Percentiles rank a stretch among this genome's conserved stretches.
Conservation (phyloP, 2,329 filamentous ascomycete species). For the Phoma sp. region DNA sequence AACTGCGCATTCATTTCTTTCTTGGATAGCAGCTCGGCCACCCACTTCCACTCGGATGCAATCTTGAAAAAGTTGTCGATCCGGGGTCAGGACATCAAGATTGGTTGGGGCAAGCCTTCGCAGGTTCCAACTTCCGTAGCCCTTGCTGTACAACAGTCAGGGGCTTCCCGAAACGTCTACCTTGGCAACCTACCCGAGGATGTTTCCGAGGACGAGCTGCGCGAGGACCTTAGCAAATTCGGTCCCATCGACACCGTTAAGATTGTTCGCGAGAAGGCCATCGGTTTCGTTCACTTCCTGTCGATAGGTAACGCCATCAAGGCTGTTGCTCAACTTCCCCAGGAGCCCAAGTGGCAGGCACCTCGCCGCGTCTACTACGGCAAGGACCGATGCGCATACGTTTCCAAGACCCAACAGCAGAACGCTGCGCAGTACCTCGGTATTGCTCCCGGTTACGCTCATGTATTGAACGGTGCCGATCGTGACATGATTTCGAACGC, state of each 20-base stretch:
- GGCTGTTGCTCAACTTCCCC: slow-evolving; percentile 92
- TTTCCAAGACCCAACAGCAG: slow-evolving; percentile 99
- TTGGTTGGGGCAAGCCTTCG: slow-evolving; percentile 98
- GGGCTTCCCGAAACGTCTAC: slow-evolving; percentile 96
- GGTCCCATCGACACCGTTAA: slow-evolving; percentile 97
- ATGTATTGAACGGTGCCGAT: slow-evolving; percentile 94
- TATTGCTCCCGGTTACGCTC: slow-evolving; percentile 94
- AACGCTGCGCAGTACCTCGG: slow-evolving; percentile 98
- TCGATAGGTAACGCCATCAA: slow-evolving; percentile 99
- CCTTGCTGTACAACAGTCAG: slow-evolving; percentile 96
- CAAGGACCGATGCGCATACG: slow-evolving; percentile 97
- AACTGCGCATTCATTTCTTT: slow-evolving; percentile 99
- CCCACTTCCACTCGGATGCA: slow-evolving; percentile 98
- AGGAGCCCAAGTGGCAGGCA: slow-evolving; percentile 95
- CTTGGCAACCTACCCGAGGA: slow-evolving; percentile 93
- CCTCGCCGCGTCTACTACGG: slow-evolving; percentile 97
- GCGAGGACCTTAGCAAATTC: slow-evolving; percentile 95
- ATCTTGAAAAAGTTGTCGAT: slow-evolving; percentile 99
- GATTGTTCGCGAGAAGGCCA: slow-evolving; percentile 96
- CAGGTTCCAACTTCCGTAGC: slow-evolving; percentile 97
- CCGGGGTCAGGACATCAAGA: slow-evolving; percentile 98
- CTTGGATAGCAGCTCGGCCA: slow-evolving; percentile 94
- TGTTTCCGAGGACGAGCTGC: slow-evolving; percentile 86
- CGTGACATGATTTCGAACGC: slow-evolving; percentile 96
- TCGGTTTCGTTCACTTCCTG: slow-evolving; percentile 96